Percentiles rank a stretch among this genome's conserved stretches.
Evolutionary conservation across 306 rosid genomes (phyloP).

Genomic region (Abrus precatorius): DNA sequence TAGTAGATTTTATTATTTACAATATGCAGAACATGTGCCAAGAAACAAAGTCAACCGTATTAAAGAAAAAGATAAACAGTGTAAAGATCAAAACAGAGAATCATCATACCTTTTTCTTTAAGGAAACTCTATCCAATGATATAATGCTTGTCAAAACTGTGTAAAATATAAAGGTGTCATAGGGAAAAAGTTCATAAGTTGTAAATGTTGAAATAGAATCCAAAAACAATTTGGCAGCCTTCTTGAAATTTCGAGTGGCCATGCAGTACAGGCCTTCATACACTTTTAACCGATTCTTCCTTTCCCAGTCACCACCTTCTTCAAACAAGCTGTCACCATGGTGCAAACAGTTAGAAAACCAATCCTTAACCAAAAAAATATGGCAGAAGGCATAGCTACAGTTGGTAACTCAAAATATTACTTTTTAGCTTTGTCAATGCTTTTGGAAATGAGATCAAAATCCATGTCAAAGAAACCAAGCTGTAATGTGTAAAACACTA

Average conservation of each 20-base stretch:
- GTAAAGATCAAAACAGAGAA: conserved; percentile 17
- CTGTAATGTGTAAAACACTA: conserved; percentile 87
- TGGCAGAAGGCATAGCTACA: conserved; percentile 22
- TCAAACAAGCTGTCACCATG: conserved; percentile 83
- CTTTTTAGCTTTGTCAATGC: conserved; percentile 96
- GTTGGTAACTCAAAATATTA: conserved; percentile 26
- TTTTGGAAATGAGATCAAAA: conserved; percentile 93
- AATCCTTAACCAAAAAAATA: conserved; percentile 17
- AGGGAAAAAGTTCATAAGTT: conserved; percentile 89
- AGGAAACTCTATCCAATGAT: conserved; percentile 91
- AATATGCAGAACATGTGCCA: neutral
- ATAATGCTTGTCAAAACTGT: conserved; percentile 96
- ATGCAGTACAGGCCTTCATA: conserved; percentile 94
- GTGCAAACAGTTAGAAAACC: conserved; percentile 49
- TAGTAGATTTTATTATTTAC: neutral
- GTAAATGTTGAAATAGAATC: conserved; percentile 98
- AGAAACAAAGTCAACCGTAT: conserved; percentile 8
- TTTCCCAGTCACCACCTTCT: conserved; percentile 99
- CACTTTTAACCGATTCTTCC: conserved; percentile 95
- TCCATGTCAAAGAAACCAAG: conserved; percentile 97
- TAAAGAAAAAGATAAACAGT: neutral
- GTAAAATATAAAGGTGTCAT: conserved; percentile 90
- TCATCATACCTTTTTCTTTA: conserved; percentile 82
- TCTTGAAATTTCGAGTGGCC: conserved; percentile 92
- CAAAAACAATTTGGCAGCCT: conserved; percentile 85